Evolutionary conservation across 495 filamentous ascomycete genomes (phyloP), one percentile per base, ranked within the genome.

Genomic region (Tuber magnatum): DNA sequence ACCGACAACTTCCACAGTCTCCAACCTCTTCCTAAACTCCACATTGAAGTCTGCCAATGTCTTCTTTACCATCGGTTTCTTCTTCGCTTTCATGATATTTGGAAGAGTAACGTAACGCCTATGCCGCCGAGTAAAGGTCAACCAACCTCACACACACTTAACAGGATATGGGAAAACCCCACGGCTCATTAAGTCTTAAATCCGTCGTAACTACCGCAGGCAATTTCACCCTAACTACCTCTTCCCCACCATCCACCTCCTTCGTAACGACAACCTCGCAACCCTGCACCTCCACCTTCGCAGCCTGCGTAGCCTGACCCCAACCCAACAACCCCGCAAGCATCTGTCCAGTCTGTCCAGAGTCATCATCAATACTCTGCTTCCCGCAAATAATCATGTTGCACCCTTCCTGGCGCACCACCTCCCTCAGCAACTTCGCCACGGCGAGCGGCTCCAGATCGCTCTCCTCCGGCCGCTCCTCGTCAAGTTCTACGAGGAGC

Each of bases 61-160:
- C 88, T 92, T 92, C 91, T 97, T 98, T 84, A 93, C 92, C 80
- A 99, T 81, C 80, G 91, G 91, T 90, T 98, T 99, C 92, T 98
- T 99, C 92, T 98, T 98, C 73, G 95, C 95, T 90, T 97, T 98
- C 96, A 99, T 99, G 75, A 99, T 98, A 85, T 97, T 97, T 80
- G 93, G 94, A 87, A 99, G 83, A 84, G 89, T 97, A 71, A 94
- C 94, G 85, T 97, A 99, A 71, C 96, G 85, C n/a, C 77, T 79
- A 35, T 8, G 41, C 38, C n/a, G n/a, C 10, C 51, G n/a, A 28
- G n/a, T 28, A n/a, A n/a, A 10, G 24, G 20, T 77, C 61, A 77
- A 48, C 42, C 24, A 2, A 8, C 2, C 22, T 32, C 73, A 18
- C 51, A 40, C 32, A 20, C 20, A 6, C 5, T 7, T 16, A 7